Evolutionary conservation across 306 rosid species (phyloP).

Genomic region (Lablab purpureus): DNA sequence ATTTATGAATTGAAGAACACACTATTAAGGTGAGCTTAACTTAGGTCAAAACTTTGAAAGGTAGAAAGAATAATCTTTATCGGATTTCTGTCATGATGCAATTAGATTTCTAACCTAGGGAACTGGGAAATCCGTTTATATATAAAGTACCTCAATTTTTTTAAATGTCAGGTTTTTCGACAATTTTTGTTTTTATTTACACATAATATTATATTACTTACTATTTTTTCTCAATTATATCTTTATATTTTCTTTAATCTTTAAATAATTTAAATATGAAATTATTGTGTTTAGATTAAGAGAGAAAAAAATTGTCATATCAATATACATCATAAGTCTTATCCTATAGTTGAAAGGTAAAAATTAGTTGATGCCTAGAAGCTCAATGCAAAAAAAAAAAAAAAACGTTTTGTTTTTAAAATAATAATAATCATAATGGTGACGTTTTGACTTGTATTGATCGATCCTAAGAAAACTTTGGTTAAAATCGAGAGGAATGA

Average conservation of each 20-base stretch:
- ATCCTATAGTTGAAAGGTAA: slow-evolving; percentile 13
- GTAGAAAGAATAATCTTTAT: neutral
- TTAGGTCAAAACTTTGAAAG: neutral
- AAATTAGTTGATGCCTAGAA: neutral
- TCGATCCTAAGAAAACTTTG: neutral
- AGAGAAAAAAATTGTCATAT: no score
- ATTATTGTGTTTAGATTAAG: no score
- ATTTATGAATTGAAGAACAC: neutral
- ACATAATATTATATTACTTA: no score
- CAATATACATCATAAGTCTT: no score
- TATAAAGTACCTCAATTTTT: neutral
- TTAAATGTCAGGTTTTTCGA: no score
- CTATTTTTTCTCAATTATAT: no score
- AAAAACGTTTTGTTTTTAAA: neutral
- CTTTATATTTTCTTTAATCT: no score
- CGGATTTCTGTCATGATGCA: neutral
- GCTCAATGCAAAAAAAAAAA: slow-evolving; percentile 2
- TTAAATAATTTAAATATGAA: no score
- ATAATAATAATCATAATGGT: slow-evolving; percentile 17
- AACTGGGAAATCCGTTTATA: neutral
- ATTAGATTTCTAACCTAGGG: neutral
- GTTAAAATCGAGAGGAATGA: neutral
- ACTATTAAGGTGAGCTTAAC: neutral
- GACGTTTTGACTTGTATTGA: slow-evolving; percentile 28
- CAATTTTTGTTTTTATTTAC: no score